Evolutionary conservation across 257 asterid species (phyloP), one percentile per base, ranked within the genome.

Genomic region (Pogostemon cablin): DNA sequence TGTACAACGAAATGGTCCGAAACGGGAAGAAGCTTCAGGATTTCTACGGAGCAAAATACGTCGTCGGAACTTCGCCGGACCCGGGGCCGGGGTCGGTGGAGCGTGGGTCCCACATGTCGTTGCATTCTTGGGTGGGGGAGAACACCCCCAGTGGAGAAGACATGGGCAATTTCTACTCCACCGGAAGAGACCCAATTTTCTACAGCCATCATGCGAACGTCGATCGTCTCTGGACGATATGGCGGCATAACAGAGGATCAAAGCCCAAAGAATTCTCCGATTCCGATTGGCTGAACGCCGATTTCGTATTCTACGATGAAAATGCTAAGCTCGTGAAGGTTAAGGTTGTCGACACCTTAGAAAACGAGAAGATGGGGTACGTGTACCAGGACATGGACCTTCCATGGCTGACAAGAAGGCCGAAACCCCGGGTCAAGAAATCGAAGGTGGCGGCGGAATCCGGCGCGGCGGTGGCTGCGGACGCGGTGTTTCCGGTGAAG

Each of bases 101-200:
- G 78, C 79, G 83, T 0, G 83, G 83, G 2, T 76, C 78, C 57
- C 81, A 83, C 77, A 76, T 43, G 7, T 77, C 85, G 11, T 0
- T 81, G 60, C 87, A 83, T 56, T 58, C 39, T 4, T 83, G 85
- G 83, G 76, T 71, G 0, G 87, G 87, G 0, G 87, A 83, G 58
- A 56, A 65, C 52, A 63, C 81, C 12, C 35, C 76, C n/a, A 44
- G 66, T 11, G 79, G 75, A 2, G 81, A 80, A 77, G 85, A 83
- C 42, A 83, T 80, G 85, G 88, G 88, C 0, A 83, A 83, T 83
- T 83, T 83, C 35, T 82, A 77, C 79, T 77, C 86, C 0, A 39
- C 79, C 2, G 86, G 69, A 1, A 65, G 82, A 0, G 88, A 83
- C 56, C 66, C 81, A 0, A 41, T 83, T 11, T 83, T 83, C 77